Evolutionary conservation across 352 stramenopile genomes (phyloP).

Genomic region (Phytophthora idaei): DNA sequence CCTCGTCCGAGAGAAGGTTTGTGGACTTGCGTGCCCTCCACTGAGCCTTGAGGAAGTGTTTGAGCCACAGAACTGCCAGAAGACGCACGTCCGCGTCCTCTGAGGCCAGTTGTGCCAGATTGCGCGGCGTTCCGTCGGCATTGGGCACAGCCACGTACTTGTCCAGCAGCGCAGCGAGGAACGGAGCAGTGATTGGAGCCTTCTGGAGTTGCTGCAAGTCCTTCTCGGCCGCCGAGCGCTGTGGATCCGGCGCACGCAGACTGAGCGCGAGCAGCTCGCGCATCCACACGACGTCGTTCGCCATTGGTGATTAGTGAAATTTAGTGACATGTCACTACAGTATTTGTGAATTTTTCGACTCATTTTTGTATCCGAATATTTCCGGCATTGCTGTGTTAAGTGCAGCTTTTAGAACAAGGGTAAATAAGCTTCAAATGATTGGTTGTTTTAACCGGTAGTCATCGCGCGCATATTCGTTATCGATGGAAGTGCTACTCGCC

Average conservation of each 20-base stretch:
- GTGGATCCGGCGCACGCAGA: slow-evolving; percentile 41
- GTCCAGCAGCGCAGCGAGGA: slow-evolving; percentile 54
- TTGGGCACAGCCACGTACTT: slow-evolving; percentile 48
- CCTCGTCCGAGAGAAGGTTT: slow-evolving; percentile 42
- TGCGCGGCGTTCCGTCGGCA: slow-evolving; percentile 30
- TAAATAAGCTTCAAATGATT: too few relatives aligned
- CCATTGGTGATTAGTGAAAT: slow-evolving; percentile 19
- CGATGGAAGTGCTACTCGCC: too few relatives aligned
- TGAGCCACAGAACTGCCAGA: slow-evolving; percentile 78
- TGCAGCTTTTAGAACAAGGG: too few relatives aligned
- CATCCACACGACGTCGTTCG: slow-evolving; percentile 36
- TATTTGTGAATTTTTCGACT: too few relatives aligned
- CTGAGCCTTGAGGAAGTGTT: slow-evolving; percentile 68
- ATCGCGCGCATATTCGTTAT: too few relatives aligned
- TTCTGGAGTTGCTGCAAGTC: slow-evolving; percentile 64
- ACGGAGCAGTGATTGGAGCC: slow-evolving; percentile 31
- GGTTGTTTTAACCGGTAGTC: too few relatives aligned
- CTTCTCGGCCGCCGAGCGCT: slow-evolving; percentile 55
- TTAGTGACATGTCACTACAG: neutral
- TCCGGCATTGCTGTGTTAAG: too few relatives aligned
- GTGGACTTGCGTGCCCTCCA: slow-evolving; percentile 41
- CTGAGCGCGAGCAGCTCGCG: slow-evolving; percentile 60
- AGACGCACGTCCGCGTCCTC: slow-evolving; percentile 64
- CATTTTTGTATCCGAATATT: too few relatives aligned
- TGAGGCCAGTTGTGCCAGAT: slow-evolving; percentile 29